A percentile compares a stretch with the other conserved stretches of the same genome.
Evolutionary conservation across 2,329 filamentous ascomycete species (phyloP).

Genomic region (Aspergillus uvarum): DNA sequence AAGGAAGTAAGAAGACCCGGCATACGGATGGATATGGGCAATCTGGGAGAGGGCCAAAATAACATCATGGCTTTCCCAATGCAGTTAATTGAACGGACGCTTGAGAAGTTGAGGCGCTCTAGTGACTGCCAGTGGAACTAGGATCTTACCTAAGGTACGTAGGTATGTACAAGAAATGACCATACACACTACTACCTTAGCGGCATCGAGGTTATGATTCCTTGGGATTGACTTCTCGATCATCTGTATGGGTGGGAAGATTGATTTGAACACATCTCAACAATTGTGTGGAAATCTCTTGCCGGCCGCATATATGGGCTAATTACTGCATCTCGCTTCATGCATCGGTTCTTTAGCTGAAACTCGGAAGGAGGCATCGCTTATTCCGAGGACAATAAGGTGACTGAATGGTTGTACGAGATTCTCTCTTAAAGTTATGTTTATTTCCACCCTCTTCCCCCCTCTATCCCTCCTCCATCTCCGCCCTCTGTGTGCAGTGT

Average conservation of each 20-base stretch:
- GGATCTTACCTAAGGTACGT: background rate
- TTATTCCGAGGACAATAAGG: background rate
- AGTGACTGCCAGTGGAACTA: conserved; percentile 3
- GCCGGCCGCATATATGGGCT: background rate
- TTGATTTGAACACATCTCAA: conserved; percentile 7
- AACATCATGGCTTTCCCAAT: conserved; percentile 3
- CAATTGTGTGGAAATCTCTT: background rate
- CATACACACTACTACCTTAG: conserved; percentile 15
- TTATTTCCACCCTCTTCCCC: background rate
- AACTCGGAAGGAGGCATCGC: conserved; percentile 13
- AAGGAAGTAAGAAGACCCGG: conserved; percentile 10
- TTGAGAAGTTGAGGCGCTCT: background rate
- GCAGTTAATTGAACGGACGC: conserved; percentile 1
- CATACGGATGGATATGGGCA: background rate
- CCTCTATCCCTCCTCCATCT: background rate
- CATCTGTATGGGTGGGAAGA: background rate
- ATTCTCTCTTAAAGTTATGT: background rate
- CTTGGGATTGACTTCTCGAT: background rate
- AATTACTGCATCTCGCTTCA: background rate
- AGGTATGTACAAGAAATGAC: conserved; percentile 12
- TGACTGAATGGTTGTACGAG: background rate
- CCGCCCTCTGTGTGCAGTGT: background rate
- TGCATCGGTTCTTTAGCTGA: conserved; percentile 9
- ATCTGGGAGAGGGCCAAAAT: conserved; percentile 9
- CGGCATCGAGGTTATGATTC: conserved; percentile 11